Evolutionary conservation across 1,284 basidiomycete genomes (phyloP), one percentile per base, ranked within the genome.

Genomic region (Polyporus tsugae): DNA sequence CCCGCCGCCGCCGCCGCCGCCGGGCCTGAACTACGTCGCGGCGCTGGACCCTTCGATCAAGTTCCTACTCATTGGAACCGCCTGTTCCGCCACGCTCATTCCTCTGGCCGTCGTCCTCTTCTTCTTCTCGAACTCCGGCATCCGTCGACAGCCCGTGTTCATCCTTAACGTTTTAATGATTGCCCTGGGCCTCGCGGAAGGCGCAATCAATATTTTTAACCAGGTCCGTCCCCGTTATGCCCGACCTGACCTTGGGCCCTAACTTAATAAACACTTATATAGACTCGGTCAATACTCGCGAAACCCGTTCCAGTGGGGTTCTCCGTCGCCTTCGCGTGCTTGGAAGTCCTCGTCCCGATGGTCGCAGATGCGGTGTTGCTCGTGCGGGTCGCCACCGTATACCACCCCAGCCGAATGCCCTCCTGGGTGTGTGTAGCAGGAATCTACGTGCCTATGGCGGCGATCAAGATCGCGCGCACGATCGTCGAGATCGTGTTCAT

Each of bases 121-220:
- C 39, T 77, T 77, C 55, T 77, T 78, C 63, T 78, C 77, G 22
- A 75, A 70, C 6, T 49, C 60, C 1, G 35, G 44, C 6, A 63
- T 72, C 7, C 66, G 77, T 39, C 67, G 73, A 17, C 74, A 75
- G 53, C 78, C 77, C 2, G 65, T 78, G 1, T 80, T 79, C 67
- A 67, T 79, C 19, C 69, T 77, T 29, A 78, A 79, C 66, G 65
- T 78, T 15, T 5, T 77, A 2, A 66, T 75, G 10, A 63, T 78
- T 63, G 15, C 64, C 33, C 60, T 76, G 6, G 75, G 74, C 2
- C 59, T 77, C 57, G 46, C 53, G 1, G 61, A 60, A 15, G 74
- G 70, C 11, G 58, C 65, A 4, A 42, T 73, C 19, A 72, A 70
- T 38, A 59, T 66, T 11, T 67, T 63, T 53, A 65, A 42, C 29